Percentiles rank a stretch among this genome's conserved stretches.
These are phyloP conservation scores for Penicillium pulvis DNA, from an alignment of 495 filamentous ascomycete species.

Conservation along the genomic window DNA sequence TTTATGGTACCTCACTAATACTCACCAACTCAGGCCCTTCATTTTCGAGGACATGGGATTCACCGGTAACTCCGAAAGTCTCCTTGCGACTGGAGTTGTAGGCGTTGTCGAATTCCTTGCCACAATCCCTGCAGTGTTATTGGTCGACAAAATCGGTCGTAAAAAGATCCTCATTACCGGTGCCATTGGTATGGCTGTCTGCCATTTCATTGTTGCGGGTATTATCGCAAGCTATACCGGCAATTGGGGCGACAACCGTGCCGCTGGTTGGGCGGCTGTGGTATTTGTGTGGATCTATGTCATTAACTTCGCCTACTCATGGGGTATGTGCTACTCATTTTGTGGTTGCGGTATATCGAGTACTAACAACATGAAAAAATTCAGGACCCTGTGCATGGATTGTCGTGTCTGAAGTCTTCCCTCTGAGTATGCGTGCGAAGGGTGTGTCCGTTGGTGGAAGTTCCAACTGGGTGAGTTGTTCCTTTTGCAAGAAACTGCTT, in stretches of 20 bases:
- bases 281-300: constrained; percentile 49
- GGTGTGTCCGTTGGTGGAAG: constrained; percentile 44
- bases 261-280: constrained; percentile 44
- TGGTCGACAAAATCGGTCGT: constrained; percentile 72
- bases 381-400: constrained; percentile 44
- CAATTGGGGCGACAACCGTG: constrained; percentile 27
- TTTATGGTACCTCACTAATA: neutral
- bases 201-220: constrained; percentile 51
- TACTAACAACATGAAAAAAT: constrained; percentile 3
- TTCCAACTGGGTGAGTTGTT: constrained; percentile 42
- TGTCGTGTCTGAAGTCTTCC: constrained; percentile 48
- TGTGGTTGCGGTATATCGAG: neutral
- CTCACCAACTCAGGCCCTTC: constrained; percentile 24
- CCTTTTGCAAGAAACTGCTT: neutral
- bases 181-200: constrained; percentile 68
- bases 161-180: constrained; percentile 72
- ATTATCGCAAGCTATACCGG: constrained; percentile 41
- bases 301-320: constrained; percentile 48
- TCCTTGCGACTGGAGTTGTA: constrained; percentile 70
- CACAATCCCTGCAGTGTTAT: constrained; percentile 68
- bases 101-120: constrained; percentile 78
- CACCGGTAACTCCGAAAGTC: constrained; percentile 54
- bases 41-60: constrained; percentile 40
- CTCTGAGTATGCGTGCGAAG: constrained; percentile 45
- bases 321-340: constrained; percentile 29